Base-by-base conservation (phyloP, 805 yeast genomes). In the Suhomyces sp. region DNA sequence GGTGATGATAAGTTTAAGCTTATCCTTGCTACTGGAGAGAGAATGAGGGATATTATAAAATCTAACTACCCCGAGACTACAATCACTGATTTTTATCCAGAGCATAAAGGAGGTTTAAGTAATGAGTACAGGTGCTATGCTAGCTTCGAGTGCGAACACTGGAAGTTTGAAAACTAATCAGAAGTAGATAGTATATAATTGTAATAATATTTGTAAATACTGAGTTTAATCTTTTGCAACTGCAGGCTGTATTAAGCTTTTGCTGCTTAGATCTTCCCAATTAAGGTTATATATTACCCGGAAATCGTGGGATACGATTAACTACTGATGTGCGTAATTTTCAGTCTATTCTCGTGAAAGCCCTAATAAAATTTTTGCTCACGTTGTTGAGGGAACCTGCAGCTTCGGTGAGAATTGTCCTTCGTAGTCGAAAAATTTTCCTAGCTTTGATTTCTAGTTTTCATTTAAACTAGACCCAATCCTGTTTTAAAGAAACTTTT, bases 51-150 rank as follows among this genome's bases (percentile, higher is more conserved):
- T 2, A 68, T 87, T n/a, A 82, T 90, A 35, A 64, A 72, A 33
- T 71, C 77, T 47, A 79, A 79, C 15, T 90, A 90, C 62, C 88
- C 90, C 5, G 88, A 79, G 44, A 77, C 86, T 1, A 62, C 71
- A 22, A 76, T 84, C 49, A 91, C 97, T 0, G 72, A 78, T 35
- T 91, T 87, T 65, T 65, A 70, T 41, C 97, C 97, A 1, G 87
- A 86, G 58, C 97, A 91, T 63, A 85, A 84, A 53, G 88, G 88
- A 61, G 96, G 96, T 0, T 76, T 91, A 55, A 86, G 92, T 63
- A 91, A 91, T 65, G 97, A 91, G 68, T 91, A 89, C 69, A 75
- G 88, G 61, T 90, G 97, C 61, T 91, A 89, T 64, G 90, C 97
- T 1, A 79, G 83, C 36, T 89, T 81, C 60, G 94, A 87, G 65